Evolutionary conservation across 164 flowering plant species (phyloP).

Genomic region (Hamamelis virginiana): DNA sequence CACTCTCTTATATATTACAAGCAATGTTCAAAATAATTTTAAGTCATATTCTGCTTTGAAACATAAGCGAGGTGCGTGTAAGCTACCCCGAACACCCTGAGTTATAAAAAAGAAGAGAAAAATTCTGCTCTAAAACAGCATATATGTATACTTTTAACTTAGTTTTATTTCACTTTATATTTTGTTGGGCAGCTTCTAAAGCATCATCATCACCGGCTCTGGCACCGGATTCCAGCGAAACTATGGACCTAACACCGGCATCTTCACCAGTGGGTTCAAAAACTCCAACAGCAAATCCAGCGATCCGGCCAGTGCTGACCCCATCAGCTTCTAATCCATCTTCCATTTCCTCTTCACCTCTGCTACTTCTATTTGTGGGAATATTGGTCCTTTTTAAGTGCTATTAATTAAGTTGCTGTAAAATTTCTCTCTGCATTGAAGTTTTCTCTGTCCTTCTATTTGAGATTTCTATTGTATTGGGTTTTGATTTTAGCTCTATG

Average conservation of each 20-base stretch:
- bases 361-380: slow-evolving; percentile 13
- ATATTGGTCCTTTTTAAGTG: slow-evolving; percentile 13
- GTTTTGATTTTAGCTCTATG: too few relatives aligned
- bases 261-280: slow-evolving; percentile 18
- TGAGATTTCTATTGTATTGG: too few relatives aligned
- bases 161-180: neutral
- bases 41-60: too few relatives aligned
- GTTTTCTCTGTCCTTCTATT: too few relatives aligned
- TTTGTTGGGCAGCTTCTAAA: slow-evolving; percentile 32
- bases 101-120: too few relatives aligned
- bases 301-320: slow-evolving; percentile 32
- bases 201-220: slow-evolving; percentile 25
- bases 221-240: slow-evolving; percentile 18
- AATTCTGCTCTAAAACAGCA: neutral
- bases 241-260: slow-evolving; percentile 7
- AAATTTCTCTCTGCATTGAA: neutral
- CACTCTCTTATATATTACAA: too few relatives aligned
- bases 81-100: too few relatives aligned
- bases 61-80: too few relatives aligned
- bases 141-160: neutral
- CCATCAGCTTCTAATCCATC: slow-evolving; percentile 31
- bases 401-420: slow-evolving; percentile 14
- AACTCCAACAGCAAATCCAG: slow-evolving; percentile 26
- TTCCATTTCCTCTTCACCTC: slow-evolving; percentile 9
- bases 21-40: too few relatives aligned